phyloP scores from a whole-genome alignment of 352 stramenopile genomes.

The Phytophthora pistaciae region DNA sequence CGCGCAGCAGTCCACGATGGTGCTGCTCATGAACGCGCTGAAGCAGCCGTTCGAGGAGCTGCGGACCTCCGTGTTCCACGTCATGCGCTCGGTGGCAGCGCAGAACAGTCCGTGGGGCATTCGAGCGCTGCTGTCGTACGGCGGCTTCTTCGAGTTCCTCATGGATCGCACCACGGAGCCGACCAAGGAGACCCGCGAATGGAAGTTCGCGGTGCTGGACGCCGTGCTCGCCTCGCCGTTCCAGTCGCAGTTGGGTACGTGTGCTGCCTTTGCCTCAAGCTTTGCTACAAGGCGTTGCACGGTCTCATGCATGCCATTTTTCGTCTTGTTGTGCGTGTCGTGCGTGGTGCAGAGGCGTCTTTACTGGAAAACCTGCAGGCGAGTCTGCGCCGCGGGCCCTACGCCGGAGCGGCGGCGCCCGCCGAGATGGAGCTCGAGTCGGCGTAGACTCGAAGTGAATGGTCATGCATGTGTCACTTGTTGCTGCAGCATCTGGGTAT shows the following conservation, averaged over 20 bases:
- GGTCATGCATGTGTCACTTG: neutral
- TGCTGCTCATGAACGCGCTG: slow-evolving; percentile 79
- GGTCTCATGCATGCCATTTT: slow-evolving; percentile 25
- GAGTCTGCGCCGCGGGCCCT: slow-evolving; percentile 71
- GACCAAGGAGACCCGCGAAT: slow-evolving; percentile 87
- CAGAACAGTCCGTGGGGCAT: slow-evolving; percentile 87
- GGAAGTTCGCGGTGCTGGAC: slow-evolving; percentile 91
- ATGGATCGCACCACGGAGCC: slow-evolving; percentile 84
- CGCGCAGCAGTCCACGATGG: slow-evolving; percentile 63
- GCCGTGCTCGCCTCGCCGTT: slow-evolving; percentile 78
- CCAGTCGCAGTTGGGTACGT: slow-evolving; percentile 62
- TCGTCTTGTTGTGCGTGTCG: slow-evolving; percentile 31
- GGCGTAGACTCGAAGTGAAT: slow-evolving; percentile 30
- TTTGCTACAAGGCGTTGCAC: slow-evolving; percentile 12
- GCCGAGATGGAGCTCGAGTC: slow-evolving; percentile 76
- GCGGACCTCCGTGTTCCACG: slow-evolving; percentile 75
- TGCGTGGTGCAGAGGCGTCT: slow-evolving; percentile 48
- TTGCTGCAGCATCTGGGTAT: neutral
- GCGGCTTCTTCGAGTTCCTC: slow-evolving; percentile 88
- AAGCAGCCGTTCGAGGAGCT: slow-evolving; percentile 87
- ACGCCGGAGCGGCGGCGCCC: slow-evolving; percentile 51
- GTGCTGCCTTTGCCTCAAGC: neutral
- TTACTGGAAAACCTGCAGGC: slow-evolving; percentile 63
- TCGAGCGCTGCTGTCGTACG: slow-evolving; percentile 70
- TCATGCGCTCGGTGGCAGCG: slow-evolving; percentile 80